Evolutionary conservation across 1,284 basidiomycete species (phyloP).

Genomic region (Mycosarcoma maydis): DNA sequence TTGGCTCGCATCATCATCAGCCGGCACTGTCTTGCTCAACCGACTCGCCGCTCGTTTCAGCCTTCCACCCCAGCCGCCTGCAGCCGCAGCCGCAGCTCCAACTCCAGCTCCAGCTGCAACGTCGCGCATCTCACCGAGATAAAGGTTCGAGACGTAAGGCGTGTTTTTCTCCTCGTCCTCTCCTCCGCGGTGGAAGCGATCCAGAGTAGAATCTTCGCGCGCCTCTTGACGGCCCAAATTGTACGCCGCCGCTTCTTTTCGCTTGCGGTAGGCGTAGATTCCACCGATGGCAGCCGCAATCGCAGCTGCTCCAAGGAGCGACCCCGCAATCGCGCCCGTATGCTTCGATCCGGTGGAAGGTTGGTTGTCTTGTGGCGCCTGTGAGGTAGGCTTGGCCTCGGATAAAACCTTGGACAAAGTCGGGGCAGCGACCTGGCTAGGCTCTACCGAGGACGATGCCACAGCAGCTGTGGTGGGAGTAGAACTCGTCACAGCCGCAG

Average conservation of each 20-base stretch:
- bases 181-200: background rate
- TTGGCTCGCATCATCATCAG: background rate
- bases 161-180: constrained; percentile 19
- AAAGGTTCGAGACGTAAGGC: constrained; percentile 46
- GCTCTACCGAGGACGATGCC: background rate
- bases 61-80: constrained; percentile 16
- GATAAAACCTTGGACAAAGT: background rate
- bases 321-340: constrained; percentile 56
- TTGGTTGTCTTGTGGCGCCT: background rate
- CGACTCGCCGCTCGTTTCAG: constrained; percentile 26
- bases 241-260: constrained; percentile 47
- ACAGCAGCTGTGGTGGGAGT: background rate
- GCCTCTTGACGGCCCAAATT: constrained; percentile 14
- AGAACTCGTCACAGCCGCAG: background rate
- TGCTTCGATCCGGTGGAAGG: constrained; percentile 8
- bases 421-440: constrained; percentile 7
- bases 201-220: constrained; percentile 15
- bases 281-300: constrained; percentile 59
- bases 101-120: background rate
- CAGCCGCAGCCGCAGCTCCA: constrained; percentile 12
- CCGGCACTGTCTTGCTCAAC: constrained; percentile 1
- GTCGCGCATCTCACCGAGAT: constrained; percentile 11
- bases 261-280: constrained; percentile 61
- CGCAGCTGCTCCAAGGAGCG: constrained; percentile 60
- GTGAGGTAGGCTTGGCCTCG: background rate